Conservation (phyloP, 2,329 filamentous ascomycete species). For the Coniochaeta prunicola region DNA sequence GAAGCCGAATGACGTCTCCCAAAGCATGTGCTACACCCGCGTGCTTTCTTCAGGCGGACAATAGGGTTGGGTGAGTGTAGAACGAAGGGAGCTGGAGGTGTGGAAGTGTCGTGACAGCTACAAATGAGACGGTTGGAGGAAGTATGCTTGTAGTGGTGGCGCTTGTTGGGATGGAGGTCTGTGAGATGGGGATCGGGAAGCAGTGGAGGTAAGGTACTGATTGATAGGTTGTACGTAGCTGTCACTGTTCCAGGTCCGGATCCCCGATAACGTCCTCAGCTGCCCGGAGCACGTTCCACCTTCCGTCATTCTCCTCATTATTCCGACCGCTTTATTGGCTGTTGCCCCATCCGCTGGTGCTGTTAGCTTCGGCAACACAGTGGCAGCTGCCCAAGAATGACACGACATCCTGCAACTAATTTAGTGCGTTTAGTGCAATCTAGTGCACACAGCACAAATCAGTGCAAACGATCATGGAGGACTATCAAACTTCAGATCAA, state of each 20-base stretch:
- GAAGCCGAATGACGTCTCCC: neutral
- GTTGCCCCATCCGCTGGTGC: neutral
- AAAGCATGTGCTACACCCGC: neutral
- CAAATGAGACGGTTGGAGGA: neutral
- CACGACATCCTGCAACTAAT: neutral
- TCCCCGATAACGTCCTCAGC: neutral
- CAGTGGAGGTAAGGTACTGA: neutral
- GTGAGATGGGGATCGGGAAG: neutral
- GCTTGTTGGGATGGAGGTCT: neutral
- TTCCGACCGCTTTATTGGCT: neutral
- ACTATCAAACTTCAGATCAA: neutral
- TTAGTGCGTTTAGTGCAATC: neutral
- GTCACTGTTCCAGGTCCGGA: neutral
- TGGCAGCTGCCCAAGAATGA: neutral
- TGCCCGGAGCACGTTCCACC: neutral
- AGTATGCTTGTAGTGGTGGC: neutral
- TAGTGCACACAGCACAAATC: neutral
- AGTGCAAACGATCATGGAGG: too few species aligned
- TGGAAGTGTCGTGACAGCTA: neutral
- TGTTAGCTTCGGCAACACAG: neutral
- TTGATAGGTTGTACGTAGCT: neutral
- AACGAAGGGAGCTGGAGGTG: neutral
- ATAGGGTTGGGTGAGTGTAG: neutral
- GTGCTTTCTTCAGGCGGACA: neutral
- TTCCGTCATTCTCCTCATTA: neutral